Evolutionary conservation across 2,329 filamentous ascomycete genomes (phyloP).

Genomic region (Neonectria hederae): DNA sequence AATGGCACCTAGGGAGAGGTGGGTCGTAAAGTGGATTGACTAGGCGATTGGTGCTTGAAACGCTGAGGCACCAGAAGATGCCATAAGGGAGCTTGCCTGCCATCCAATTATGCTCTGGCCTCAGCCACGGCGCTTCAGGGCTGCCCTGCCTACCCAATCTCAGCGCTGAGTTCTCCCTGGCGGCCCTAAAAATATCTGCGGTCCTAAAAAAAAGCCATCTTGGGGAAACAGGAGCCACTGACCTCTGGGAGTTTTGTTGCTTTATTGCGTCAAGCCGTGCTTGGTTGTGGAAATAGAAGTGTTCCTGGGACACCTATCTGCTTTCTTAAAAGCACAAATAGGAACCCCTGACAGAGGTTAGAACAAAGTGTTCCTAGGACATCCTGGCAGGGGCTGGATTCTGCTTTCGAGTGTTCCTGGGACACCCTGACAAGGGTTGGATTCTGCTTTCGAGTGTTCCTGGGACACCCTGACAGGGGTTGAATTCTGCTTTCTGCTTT

Average conservation of each 20-base stretch:
- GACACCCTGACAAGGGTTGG: too few species aligned
- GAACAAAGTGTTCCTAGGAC: not conserved
- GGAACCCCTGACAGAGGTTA: not conserved
- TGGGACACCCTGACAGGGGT: not conserved
- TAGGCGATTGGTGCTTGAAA: constrained; percentile 1
- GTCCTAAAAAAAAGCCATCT: not conserved
- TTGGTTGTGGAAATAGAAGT: not conserved
- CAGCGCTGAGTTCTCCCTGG: not conserved
- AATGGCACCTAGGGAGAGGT: not conserved
- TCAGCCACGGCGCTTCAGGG: not conserved
- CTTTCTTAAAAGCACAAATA: not conserved
- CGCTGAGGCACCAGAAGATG: not conserved
- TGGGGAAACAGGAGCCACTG: not conserved
- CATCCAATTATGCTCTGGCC: not conserved
- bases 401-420: too few species aligned
- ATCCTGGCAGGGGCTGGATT: not conserved
- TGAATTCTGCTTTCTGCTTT: not conserved
- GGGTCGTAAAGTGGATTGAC: not conserved
- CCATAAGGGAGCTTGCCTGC: not conserved
- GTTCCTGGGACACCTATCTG: not conserved
- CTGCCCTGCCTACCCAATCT: not conserved
- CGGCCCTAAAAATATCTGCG: not conserved
- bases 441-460: not conserved
- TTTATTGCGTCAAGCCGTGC: not conserved
- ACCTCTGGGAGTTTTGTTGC: not conserved